phyloP scores from a whole-genome alignment of 352 stramenopile genomes.

The Phytophthora foliorum region DNA sequence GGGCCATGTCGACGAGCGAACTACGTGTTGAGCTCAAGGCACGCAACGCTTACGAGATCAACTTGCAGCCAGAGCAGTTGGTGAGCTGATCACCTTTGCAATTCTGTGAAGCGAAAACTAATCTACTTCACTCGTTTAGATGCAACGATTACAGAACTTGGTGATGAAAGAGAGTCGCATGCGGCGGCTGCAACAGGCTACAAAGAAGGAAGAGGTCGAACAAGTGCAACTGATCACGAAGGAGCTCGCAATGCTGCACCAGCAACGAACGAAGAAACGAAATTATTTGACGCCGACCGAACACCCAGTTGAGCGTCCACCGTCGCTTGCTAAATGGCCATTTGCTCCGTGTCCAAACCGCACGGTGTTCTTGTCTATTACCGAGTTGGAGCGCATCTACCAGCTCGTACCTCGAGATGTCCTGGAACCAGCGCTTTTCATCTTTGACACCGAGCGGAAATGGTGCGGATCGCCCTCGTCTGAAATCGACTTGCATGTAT shows the following conservation, averaged over 20 bases:
- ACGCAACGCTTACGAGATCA: constrained; percentile 68
- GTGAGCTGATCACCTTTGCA: constrained; percentile 32
- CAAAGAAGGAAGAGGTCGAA: constrained; percentile 56
- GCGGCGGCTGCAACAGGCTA: constrained; percentile 69
- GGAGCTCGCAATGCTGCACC: constrained; percentile 49
- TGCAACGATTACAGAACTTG: constrained; percentile 65
- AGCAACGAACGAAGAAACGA: constrained; percentile 31
- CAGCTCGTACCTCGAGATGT: constrained; percentile 74
- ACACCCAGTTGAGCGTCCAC: constrained; percentile 38
- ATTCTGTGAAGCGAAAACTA: background rate
- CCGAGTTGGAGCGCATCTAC: constrained; percentile 68
- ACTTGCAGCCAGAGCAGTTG: constrained; percentile 74
- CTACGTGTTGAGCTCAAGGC: constrained; percentile 64
- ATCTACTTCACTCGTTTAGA: constrained; percentile 36
- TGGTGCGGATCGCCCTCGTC: constrained; percentile 45
- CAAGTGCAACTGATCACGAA: constrained; percentile 69
- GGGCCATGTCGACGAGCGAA: constrained; percentile 84
- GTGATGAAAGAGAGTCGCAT: constrained; percentile 77
- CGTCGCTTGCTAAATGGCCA: constrained; percentile 65
- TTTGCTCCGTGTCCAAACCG: constrained; percentile 58
- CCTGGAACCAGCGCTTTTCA: constrained; percentile 63
- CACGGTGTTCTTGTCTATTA: constrained; percentile 81
- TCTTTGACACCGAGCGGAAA: constrained; percentile 78
- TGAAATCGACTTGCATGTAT: background rate
- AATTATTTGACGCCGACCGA: constrained; percentile 27